Evolutionary conservation across 441 rosid species (phyloP).

Genomic region (Gossypium davidsonii): DNA sequence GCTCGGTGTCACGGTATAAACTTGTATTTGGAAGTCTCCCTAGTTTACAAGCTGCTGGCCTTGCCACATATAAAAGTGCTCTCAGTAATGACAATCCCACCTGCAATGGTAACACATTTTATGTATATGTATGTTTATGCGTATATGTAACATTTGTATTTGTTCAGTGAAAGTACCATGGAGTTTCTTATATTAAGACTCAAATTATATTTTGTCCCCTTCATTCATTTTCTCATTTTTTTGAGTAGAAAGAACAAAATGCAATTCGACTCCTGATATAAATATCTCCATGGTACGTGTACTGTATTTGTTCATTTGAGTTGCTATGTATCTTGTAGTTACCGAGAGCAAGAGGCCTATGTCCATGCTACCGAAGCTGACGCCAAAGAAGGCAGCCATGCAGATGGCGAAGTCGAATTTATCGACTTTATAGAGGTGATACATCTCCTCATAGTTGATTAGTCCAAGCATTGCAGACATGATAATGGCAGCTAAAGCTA

Average conservation of each 20-base stretch:
- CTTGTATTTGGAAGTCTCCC: slow-evolving; percentile 51
- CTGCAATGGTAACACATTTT: slow-evolving; percentile 22
- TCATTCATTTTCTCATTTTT: too few relatives aligned
- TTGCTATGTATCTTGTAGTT: neutral
- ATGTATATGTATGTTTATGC: too few relatives aligned
- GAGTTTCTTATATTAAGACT: too few relatives aligned
- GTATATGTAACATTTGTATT: neutral
- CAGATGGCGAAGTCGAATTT: slow-evolving; percentile 72
- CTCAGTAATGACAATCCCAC: slow-evolving; percentile 52
- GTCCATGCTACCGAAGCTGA: slow-evolving; percentile 72
- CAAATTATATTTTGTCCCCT: too few relatives aligned
- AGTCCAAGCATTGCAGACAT: slow-evolving; percentile 88
- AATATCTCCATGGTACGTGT: too few relatives aligned
- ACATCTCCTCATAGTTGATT: slow-evolving; percentile 52
- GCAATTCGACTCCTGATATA: too few relatives aligned
- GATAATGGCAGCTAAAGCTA: slow-evolving; percentile 77
- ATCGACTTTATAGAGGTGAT: slow-evolving; percentile 64
- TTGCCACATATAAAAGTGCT: slow-evolving; percentile 60
- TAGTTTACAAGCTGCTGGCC: slow-evolving; percentile 66
- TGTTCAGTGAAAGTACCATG: neutral
- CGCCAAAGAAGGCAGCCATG: slow-evolving; percentile 70
- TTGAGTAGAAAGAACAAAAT: neutral
- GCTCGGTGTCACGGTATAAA: slow-evolving; percentile 59
- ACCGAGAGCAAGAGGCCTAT: slow-evolving; percentile 60
- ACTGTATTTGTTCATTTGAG: neutral